Base-by-base conservation (phyloP, 345 rosid species). In the Citrus medica region DNA sequence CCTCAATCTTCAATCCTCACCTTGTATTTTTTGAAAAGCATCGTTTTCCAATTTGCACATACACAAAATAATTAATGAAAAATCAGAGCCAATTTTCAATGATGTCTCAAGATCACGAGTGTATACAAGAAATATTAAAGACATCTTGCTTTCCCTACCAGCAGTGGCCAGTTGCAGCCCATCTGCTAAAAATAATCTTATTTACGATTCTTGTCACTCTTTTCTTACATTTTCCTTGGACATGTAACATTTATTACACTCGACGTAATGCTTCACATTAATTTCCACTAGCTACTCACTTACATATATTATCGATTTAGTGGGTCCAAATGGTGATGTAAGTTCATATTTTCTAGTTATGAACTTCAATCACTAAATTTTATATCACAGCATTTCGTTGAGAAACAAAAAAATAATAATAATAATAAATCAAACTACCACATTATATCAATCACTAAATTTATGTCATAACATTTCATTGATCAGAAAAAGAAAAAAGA, bases 31-130 rank as follows among this genome's bases (percentile, higher is more conserved):
- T 35, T 38, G 7, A 7, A 21, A 65, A 74, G 35, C 66, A 72
- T n/a, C 37, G 13, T 33, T n/a, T 24, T 42, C 42, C 70, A 66
- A 66, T 33, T 66, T 62, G 9, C 37, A 3, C 5, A 28, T 4
- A 73, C 13, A 67, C 59, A 56, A 73, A 66, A 28, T 46, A 46
- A 46, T 46, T 46, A 46, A 46, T 35, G 13, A 61, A 56, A 32
- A 64, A 63, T 46, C 37, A 42, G 69, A 16, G 19, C 46, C 46
- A 64, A 64, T 46, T 64, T 64, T 64, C 70, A 64, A 30, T 64
- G 61, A 75, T 75, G 59, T 75, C 71, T 71, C 68, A 63, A 21
- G 6, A 32, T 85, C 88, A 85, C 84, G 86, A 74, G 81, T 60
- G 48, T 60, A 0, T 64, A 42, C 80, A 40, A 81, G 67, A 27